Evolutionary conservation across 495 filamentous ascomycete species (phyloP).

Genomic region (Aspergillus ellipticus): DNA sequence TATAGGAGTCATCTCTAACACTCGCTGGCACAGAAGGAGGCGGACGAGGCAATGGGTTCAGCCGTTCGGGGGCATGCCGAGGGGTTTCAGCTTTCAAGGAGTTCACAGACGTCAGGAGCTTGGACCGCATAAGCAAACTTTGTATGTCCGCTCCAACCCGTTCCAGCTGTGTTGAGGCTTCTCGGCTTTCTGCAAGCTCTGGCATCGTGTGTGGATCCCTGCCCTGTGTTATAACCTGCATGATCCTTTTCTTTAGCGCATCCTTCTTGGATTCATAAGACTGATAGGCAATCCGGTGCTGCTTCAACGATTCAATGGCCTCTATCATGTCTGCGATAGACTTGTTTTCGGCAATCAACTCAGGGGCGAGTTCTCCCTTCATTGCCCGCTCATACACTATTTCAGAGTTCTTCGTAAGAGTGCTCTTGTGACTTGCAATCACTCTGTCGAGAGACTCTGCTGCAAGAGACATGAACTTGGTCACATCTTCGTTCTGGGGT

Average conservation of each 20-base stretch:
- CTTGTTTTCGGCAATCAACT: constrained; percentile 38
- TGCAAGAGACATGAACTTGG: constrained; percentile 29
- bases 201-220: constrained; percentile 31
- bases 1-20: background rate
- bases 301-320: constrained; percentile 32
- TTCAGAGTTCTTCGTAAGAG: constrained; percentile 34
- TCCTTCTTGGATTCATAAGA: constrained; percentile 26
- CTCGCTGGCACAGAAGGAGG: background rate
- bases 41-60: background rate
- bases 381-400: constrained; percentile 39
- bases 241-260: constrained; percentile 30
- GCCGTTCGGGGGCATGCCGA: background rate
- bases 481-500: constrained; percentile 19
- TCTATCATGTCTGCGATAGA: constrained; percentile 30
- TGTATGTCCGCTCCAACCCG: constrained; percentile 30
- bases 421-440: constrained; percentile 24
- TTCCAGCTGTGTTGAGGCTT: constrained; percentile 32
- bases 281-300: constrained; percentile 23
- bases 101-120: constrained; percentile 9
- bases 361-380: constrained; percentile 35
- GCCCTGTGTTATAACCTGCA: constrained; percentile 34
- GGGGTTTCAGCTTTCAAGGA: constrained; percentile 10
- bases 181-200: constrained; percentile 35
- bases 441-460: constrained; percentile 17
- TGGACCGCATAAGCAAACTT: constrained; percentile 25